Base-by-base conservation (phyloP, 257 asterid genomes). In the Rauvolfia tetraphylla region DNA sequence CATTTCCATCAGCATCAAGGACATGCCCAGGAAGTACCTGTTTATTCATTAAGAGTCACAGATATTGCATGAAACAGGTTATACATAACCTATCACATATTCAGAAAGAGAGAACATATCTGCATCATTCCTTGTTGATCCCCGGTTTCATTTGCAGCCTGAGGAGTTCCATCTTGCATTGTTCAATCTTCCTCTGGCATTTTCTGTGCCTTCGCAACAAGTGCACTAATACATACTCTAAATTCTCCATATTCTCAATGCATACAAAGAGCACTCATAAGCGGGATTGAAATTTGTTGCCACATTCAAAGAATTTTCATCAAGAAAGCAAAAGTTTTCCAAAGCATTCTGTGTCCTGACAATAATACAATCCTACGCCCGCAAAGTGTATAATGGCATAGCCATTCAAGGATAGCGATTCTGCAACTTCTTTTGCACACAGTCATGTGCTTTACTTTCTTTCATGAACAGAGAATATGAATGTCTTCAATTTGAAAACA, bases 91-190 rank as follows among this genome's bases (percentile, higher is more conserved):
- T 42, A 9, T 44, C 22, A 34, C 57, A 36, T 18, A 49, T 29
- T 74, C 22, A 42, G 48, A 27, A 76, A 48, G 13, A 79, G 48
- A 63, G 41, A 44, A 75, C 29, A 83, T 73, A 92, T 97, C 97
- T 93, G 98, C 76, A 93, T 93, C 96, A 93, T 93, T 83, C 98
- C 98, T 13, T 94, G 96, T 80, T 92, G 98, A 85, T 92, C 96
- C 78, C 98, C 82, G 89, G 88, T 75, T 89, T 86, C 85, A 76
- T 92, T 92, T 81, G 97, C 98, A 0, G 98, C 97, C 98, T 97
- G 91, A 20, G 85, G 87, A 73, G 98, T 89, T 79, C 97, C 97
- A 67, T 92, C 98, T 80, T 89, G 96, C 98, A 92, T 92, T 31
- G 92, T 90, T 96, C 98, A 92, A 33, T 97, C 98, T 57, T 92